Conservation (phyloP, 225 moss, liverwort and hornwort genomes). For the Physcomitrellopsis africana region DNA sequence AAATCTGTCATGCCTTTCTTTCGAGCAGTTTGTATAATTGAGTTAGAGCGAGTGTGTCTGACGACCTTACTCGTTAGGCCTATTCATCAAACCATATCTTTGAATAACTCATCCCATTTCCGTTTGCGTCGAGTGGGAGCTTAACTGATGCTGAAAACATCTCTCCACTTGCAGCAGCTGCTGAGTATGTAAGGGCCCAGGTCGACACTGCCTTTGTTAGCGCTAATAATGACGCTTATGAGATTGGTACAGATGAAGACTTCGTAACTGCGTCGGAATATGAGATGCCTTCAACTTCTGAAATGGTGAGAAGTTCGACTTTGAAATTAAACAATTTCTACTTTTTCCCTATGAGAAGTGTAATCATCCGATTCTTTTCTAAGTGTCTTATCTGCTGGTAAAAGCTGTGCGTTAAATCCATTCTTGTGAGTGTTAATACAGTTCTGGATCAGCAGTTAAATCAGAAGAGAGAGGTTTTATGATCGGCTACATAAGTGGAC, state of each 20-base stretch:
- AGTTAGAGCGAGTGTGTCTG: no score
- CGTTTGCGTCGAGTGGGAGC: no score
- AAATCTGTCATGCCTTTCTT: no score
- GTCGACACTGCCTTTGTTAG: slow-evolving; percentile 72
- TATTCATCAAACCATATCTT: no score
- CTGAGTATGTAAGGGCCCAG: slow-evolving; percentile 63
- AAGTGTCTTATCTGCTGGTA: neutral
- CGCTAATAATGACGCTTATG: slow-evolving; percentile 77
- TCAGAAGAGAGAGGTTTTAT: slow-evolving; percentile 2
- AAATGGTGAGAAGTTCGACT: slow-evolving; percentile 69
- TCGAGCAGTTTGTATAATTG: no score
- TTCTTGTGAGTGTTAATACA: neutral
- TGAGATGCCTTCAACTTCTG: slow-evolving; percentile 97
- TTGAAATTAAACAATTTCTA: neutral
- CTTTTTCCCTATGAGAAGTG: neutral
- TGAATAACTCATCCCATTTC: no score
- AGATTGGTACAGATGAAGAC: slow-evolving; percentile 90
- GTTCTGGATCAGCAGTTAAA: neutral
- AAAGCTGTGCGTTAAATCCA: neutral
- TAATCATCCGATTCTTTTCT: neutral
- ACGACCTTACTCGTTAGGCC: no score
- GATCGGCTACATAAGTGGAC: neutral
- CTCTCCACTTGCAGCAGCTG: slow-evolving; percentile 48
- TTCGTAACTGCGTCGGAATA: slow-evolving; percentile 94
- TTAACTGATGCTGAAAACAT: no score